Percentiles rank a stretch among this genome's conserved stretches.
Evolutionary conservation across 2,329 filamentous ascomycete species (phyloP).

Genomic region (Fonsecaea monophora): DNA sequence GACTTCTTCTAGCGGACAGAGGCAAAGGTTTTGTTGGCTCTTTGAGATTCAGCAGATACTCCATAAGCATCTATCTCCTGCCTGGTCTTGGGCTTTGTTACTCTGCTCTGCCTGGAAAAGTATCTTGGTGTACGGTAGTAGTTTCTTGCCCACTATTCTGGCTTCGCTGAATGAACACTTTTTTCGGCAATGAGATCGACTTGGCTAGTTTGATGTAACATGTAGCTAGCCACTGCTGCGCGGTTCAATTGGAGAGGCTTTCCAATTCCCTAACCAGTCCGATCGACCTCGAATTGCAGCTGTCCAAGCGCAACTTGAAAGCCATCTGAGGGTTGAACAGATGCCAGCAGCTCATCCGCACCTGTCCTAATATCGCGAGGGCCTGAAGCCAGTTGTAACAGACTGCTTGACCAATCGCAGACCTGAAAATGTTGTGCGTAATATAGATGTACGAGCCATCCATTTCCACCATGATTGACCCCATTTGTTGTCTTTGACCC

Average conservation of each 20-base stretch:
- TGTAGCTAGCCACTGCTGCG: constrained; percentile 21
- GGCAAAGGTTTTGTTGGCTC: constrained; percentile 31
- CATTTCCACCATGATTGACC: constrained; percentile 4
- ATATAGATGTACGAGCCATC: constrained; percentile 6
- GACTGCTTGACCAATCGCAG: constrained; percentile 9
- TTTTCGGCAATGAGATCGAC: constrained; percentile 26
- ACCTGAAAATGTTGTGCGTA: constrained; percentile 6
- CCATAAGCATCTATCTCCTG: constrained; percentile 40
- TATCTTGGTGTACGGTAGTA: constrained; percentile 70
- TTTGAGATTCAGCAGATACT: constrained; percentile 39
- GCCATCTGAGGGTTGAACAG: neutral
- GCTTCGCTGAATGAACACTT: constrained; percentile 25
- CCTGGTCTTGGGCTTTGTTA: constrained; percentile 35
- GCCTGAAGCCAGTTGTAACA: neutral
- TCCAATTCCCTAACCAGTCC: constrained; percentile 22
- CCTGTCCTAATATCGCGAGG: constrained; percentile 13
- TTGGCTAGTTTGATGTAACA: constrained; percentile 31
- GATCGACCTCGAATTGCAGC: constrained; percentile 14
- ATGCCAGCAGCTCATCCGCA: constrained; percentile 8
- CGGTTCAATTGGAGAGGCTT: constrained; percentile 18
- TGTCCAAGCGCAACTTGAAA: constrained; percentile 1
- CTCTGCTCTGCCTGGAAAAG: constrained; percentile 65
- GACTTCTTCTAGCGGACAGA: constrained; percentile 30
- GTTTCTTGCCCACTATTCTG: constrained; percentile 45
- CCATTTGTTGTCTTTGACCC: constrained; percentile 11